Percentiles rank a stretch among this genome's conserved stretches.
These are phyloP conservation scores for Leccinum subfulvum DNA, from an alignment of 1,284 basidiomycete genomes.

Conservation along the genomic window DNA sequence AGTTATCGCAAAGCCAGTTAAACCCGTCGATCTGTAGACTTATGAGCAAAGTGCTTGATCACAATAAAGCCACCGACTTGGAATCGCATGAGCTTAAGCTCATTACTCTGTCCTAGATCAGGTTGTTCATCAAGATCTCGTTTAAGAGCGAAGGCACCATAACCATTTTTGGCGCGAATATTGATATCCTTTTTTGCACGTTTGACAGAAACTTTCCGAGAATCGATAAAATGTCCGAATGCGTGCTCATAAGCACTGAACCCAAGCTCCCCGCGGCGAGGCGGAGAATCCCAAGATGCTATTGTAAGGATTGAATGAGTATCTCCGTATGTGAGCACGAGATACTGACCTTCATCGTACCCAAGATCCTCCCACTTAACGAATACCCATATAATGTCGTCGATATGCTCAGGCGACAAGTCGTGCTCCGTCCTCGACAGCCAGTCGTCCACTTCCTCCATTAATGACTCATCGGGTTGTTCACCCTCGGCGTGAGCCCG, in stretches of 20 bases:
- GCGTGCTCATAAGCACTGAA: constrained; percentile 68
- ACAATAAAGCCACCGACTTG: constrained; percentile 48
- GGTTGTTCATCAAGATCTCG: constrained; percentile 48
- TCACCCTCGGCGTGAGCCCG: constrained; percentile 55
- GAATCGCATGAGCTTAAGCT: constrained; percentile 79
- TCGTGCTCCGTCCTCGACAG: constrained; percentile 44
- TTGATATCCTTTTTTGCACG: constrained; percentile 41
- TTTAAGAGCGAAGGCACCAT: constrained; percentile 45
- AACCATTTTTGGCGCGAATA: constrained; percentile 46
- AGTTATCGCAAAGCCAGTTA: constrained; percentile 90
- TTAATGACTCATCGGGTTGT: constrained; percentile 48
- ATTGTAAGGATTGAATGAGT: constrained; percentile 10
- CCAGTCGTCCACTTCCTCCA: constrained; percentile 61
- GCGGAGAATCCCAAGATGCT: constrained; percentile 93
- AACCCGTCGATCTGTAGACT: constrained; percentile 77
- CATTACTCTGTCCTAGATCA: constrained; percentile 59
- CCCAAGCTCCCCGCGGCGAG: constrained; percentile 51
- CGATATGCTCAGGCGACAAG: constrained; percentile 53
- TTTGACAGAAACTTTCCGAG: constrained; percentile 62
- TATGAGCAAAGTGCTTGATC: constrained; percentile 10
- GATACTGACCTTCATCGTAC: constrained; percentile 79
- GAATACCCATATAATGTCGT: constrained; percentile 72
- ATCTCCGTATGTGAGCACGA: neutral
- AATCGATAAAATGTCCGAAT: constrained; percentile 62
- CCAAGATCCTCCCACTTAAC: constrained; percentile 90